Conservation (phyloP, 23 red algal species). For the Cyanidium caldarium region DNA sequence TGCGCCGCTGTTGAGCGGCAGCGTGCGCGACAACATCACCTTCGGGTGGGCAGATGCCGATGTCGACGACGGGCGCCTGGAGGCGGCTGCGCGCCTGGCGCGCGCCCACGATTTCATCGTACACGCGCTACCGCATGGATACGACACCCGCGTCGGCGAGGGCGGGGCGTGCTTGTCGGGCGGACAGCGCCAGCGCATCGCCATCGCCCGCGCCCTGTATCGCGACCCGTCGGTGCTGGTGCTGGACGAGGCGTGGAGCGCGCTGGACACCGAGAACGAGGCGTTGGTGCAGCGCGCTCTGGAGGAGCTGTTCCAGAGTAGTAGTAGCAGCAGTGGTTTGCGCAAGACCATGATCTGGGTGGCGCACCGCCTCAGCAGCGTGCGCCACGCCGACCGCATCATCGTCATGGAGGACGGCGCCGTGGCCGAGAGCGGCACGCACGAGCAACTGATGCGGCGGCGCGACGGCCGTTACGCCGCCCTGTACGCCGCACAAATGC, state of each 20-base stretch:
- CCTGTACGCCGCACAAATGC: conserved; percentile 49
- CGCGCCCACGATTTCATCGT: conserved; percentile 79
- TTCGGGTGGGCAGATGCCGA: conserved; percentile 52
- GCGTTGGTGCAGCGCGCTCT: background rate
- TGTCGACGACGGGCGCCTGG: conserved; percentile 38
- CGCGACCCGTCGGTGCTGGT: conserved; percentile 51
- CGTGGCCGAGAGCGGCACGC: conserved; percentile 57
- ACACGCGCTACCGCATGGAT: conserved; percentile 38
- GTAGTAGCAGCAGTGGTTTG: background rate
- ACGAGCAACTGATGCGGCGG: conserved; percentile 33
- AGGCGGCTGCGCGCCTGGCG: conserved; percentile 28
- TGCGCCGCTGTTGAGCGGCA: conserved; percentile 59
- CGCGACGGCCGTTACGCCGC: conserved; percentile 41
- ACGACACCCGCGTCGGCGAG: conserved; percentile 63
- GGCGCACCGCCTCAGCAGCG: conserved; percentile 32
- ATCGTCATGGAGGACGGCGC: conserved; percentile 66
- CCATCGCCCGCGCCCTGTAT: conserved; percentile 72
- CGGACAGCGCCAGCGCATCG: conserved; percentile 74
- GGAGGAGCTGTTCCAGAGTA: background rate
- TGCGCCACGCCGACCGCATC: conserved; percentile 71
- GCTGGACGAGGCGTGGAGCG: conserved; percentile 59
- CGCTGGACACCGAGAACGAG: conserved; percentile 19
- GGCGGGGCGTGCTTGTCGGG: conserved; percentile 58
- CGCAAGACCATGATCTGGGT: conserved; percentile 3
- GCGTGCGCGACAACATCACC: conserved; percentile 68